Conservation (phyloP, 2,329 filamentous ascomycete species). For the Aspergillus melleus region DNA sequence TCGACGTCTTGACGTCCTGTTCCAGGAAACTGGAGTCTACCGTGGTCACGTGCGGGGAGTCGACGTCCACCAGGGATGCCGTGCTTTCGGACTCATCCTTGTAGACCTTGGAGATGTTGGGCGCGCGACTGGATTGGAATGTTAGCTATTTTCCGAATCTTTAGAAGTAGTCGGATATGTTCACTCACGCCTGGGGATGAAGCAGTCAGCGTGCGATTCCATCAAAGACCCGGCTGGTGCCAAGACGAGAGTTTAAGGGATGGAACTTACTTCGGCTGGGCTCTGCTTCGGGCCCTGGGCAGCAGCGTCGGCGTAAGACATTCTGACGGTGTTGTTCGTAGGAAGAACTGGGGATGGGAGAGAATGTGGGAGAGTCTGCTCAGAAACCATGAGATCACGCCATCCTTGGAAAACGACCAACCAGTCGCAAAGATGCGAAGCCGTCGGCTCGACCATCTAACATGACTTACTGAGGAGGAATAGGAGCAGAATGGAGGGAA, state of each 20-base stretch:
- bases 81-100: constrained; percentile 42
- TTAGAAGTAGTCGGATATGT: background rate
- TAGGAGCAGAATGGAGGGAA: background rate
- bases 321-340: constrained; percentile 23
- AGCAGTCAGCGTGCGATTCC: background rate
- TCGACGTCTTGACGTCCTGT: constrained; percentile 46
- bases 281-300: constrained; percentile 49
- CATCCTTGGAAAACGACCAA: background rate
- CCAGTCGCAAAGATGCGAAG: background rate
- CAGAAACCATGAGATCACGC: background rate
- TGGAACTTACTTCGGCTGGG: constrained; percentile 45
- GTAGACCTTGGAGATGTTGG: constrained; percentile 39
- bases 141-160: background rate
- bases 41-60: constrained; percentile 46
- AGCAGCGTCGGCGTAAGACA: constrained; percentile 53
- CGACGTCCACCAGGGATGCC: constrained; percentile 48
- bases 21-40: constrained; percentile 44
- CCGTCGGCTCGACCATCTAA: background rate
- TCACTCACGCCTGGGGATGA: constrained; percentile 38
- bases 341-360: background rate
- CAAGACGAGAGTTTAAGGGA: background rate
- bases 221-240: background rate
- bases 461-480: background rate
- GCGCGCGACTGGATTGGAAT: constrained; percentile 40
- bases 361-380: background rate